Evolutionary conservation across 805 yeast genomes (phyloP).

Genomic region (Cyberlindnera mrakii): DNA sequence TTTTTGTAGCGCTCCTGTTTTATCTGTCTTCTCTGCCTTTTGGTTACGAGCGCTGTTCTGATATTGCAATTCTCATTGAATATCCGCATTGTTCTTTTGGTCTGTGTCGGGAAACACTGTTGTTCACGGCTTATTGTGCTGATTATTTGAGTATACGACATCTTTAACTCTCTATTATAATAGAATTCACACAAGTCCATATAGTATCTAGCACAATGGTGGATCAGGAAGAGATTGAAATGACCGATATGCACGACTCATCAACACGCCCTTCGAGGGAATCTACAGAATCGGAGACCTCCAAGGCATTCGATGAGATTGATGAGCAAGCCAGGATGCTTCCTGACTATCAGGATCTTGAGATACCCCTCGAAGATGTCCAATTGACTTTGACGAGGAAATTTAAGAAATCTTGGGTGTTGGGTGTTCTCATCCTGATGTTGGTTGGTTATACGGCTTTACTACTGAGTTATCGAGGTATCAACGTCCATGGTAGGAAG

Average conservation of each 20-base stretch:
- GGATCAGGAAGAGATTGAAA: not conserved
- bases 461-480: constrained; percentile 11
- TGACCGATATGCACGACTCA: not conserved
- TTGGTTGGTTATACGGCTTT: constrained; percentile 7
- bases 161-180: no score
- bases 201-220: not conserved
- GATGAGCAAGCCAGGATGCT: constrained; percentile 4
- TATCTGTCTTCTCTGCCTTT: no score
- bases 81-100: no score
- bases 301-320: constrained; percentile 5
- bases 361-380: not conserved
- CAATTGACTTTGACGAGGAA: not conserved
- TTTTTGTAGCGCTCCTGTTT: no score
- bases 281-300: constrained; percentile 6
- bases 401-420: constrained; percentile 3
- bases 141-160: no score
- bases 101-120: no score
- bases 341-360: constrained; percentile 6
- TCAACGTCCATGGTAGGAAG: not conserved
- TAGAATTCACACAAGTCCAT: no score
- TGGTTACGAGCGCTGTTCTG: no score
- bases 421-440: constrained; percentile 1
- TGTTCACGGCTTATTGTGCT: no score
- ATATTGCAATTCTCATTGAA: no score
- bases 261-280: not conserved